Evolutionary conservation across 2,329 filamentous ascomycete species (phyloP), one percentile per base, ranked within the genome.

Genomic region (Calonectria pseudoturangicola): DNA sequence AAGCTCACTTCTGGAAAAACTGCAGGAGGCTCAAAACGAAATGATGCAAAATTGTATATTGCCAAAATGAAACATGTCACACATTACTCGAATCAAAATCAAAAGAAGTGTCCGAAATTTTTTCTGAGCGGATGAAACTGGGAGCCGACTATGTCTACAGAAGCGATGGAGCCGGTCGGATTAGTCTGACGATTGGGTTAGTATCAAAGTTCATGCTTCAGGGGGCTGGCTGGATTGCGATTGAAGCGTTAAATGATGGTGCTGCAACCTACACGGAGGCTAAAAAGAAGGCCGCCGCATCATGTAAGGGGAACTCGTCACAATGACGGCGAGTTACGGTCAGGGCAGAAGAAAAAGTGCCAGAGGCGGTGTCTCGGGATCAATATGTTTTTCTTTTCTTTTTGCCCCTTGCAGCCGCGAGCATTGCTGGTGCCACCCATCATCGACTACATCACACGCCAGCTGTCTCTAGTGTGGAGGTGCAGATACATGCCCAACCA

Each of bases 161-260:
- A 60, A 30, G 21, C n/a, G 13, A 41, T 39, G 33, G 21, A 28
- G n/a, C 51, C 25, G 21, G 54, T 41, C 8, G 25, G 30, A 15
- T 28, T 21, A 15, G 54, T 33, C 33, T 33, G 33, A 21, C 54
- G n/a, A 58, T 47, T 18, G 69, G 60, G 64, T 51, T 66, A 36
- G 64, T n/a, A 56, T 60, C 47, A 66, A 66, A 75, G 47, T 73
- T 75, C 63, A 68, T 58, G 64, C 62, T 43, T 10, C 36, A 13
- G 28, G 64, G 63, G 65, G 68, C 30, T 51, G 45, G 65, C 30
- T 58, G 45, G 65, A 56, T 60, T 18, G 51, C 30, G 48, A n/a
- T 68, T 28, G 36, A 54, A 39, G 21, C 33, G 39, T 21, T 41
- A 41, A 41, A 60, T 41, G 54, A 39, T 27, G 15, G 30, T 41